Conservation (phyloP, 805 yeast species). For the Saccharomyces mikatae region DNA sequence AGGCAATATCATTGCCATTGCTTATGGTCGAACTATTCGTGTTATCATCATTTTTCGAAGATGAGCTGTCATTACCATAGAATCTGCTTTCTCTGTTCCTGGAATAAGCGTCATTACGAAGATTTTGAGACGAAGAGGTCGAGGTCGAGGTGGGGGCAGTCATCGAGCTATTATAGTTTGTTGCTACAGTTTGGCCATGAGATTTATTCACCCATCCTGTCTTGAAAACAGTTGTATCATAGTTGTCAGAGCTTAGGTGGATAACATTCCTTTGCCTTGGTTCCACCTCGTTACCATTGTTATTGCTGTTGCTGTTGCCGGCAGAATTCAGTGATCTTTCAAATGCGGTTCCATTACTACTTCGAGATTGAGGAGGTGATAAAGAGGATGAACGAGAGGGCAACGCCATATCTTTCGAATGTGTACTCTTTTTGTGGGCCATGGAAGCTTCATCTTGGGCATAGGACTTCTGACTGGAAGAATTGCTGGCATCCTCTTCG, state of each 20-base stretch:
- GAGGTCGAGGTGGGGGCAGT: slow-evolving; percentile 9
- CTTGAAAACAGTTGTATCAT: slow-evolving; percentile 37
- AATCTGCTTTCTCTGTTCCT: slow-evolving; percentile 22
- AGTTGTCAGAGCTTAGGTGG: slow-evolving; percentile 26
- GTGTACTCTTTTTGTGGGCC: not conserved
- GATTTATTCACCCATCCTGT: slow-evolving; percentile 56
- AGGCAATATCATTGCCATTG: slow-evolving; percentile 1
- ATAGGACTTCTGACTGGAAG: not conserved
- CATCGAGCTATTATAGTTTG: not conserved
- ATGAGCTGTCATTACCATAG: slow-evolving; percentile 8
- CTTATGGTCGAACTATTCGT: not conserved
- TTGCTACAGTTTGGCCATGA: slow-evolving; percentile 19
- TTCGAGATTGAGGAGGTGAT: not conserved
- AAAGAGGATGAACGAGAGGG: not conserved
- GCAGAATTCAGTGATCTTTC: not conserved
- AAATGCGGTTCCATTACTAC: not conserved
- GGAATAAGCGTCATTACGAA: not conserved
- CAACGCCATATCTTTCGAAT: not conserved
- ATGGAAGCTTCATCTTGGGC: not conserved
- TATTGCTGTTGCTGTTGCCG: not conserved
- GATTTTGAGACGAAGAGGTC: slow-evolving; percentile 2
- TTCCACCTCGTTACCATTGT: not conserved
- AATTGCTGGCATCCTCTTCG: slow-evolving; percentile 1
- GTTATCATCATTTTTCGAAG: slow-evolving; percentile 2
- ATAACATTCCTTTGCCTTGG: not conserved